Evolutionary conservation across 2,329 filamentous ascomycete genomes (phyloP).

Genomic region (Xylaria sp.): DNA sequence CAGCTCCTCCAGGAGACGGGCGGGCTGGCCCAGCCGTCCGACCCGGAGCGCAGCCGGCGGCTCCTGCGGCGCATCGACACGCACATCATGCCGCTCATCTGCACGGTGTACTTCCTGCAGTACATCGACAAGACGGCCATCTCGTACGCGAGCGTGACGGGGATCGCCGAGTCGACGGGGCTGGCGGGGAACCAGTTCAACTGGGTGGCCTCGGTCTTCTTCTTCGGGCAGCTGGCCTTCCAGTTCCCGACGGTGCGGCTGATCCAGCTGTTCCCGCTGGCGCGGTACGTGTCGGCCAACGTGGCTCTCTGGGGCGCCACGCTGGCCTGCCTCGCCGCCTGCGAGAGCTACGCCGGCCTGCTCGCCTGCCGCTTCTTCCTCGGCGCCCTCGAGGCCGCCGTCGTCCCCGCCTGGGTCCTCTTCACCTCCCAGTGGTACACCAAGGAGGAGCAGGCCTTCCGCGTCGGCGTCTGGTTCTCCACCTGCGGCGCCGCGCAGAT

Average conservation of each 20-base stretch:
- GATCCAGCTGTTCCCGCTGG: slow-evolving; percentile 43
- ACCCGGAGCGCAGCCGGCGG: slow-evolving; percentile 17
- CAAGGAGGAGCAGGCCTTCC: slow-evolving; percentile 30
- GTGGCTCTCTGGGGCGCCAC: slow-evolving; percentile 40
- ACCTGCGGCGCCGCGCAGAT: slow-evolving; percentile 39
- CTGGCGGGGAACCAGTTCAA: slow-evolving; percentile 47
- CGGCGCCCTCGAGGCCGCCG: slow-evolving; percentile 31
- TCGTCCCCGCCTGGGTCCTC: slow-evolving; percentile 36
- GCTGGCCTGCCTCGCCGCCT: slow-evolving; percentile 25
- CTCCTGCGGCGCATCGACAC: slow-evolving; percentile 25
- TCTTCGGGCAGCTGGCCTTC: slow-evolving; percentile 41
- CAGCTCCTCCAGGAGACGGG: slow-evolving; percentile 25
- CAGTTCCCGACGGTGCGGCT: slow-evolving; percentile 44
- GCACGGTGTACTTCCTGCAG: slow-evolving; percentile 28
- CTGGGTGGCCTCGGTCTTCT: slow-evolving; percentile 43
- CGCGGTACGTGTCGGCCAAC: slow-evolving; percentile 42
- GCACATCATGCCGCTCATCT: slow-evolving; percentile 28
- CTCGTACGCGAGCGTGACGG: slow-evolving; percentile 29
- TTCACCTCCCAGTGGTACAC: slow-evolving; percentile 38
- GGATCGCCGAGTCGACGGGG: slow-evolving; percentile 33
- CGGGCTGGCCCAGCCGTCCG: slow-evolving; percentile 11
- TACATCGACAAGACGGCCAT: slow-evolving; percentile 28
- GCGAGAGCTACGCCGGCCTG: slow-evolving; percentile 25
- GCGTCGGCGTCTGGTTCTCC: slow-evolving; percentile 32
- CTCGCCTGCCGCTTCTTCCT: slow-evolving; percentile 33